These are phyloP conservation scores for Chlorociboria aeruginascens DNA, from an alignment of 495 filamentous ascomycete species.

Conservation along the genomic window DNA sequence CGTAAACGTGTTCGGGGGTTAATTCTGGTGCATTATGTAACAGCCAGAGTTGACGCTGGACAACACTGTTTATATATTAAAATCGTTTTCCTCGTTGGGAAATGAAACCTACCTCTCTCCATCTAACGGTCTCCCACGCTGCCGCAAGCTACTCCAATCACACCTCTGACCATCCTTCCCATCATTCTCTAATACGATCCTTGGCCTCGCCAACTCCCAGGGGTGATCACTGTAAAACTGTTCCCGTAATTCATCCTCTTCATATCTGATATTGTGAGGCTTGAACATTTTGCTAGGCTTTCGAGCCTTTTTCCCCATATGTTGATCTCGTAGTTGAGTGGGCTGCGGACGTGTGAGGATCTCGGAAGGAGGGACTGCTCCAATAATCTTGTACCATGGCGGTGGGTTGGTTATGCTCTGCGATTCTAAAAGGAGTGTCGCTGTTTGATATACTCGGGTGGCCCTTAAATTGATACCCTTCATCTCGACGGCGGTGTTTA, in stretches of 20 bases:
- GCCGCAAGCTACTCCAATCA: constrained; percentile 70
- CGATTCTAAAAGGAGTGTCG: constrained; percentile 39
- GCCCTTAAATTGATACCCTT: constrained; percentile 63
- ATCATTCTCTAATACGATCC: constrained; percentile 72
- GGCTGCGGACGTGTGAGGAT: constrained; percentile 57
- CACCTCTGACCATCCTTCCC: constrained; percentile 63
- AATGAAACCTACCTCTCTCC: constrained; percentile 63
- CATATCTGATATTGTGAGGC: constrained; percentile 65
- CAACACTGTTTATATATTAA: constrained; percentile 49
- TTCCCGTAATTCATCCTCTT: constrained; percentile 70
- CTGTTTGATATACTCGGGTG: constrained; percentile 58
- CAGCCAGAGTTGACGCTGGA: constrained; percentile 83
- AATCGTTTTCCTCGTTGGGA: background rate
- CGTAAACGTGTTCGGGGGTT: constrained; percentile 62
- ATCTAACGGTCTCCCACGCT: constrained; percentile 67
- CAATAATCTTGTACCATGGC: constrained; percentile 65
- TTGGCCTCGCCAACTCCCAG: constrained; percentile 89
- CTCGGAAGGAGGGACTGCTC: constrained; percentile 68
- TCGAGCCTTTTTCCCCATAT: constrained; percentile 37
- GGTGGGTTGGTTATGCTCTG: constrained; percentile 34
- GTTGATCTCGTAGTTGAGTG: constrained; percentile 45
- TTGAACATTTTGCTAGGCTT: constrained; percentile 67
- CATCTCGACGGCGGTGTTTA: constrained; percentile 30
- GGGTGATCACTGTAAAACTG: constrained; percentile 89
- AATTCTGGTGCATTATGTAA: constrained; percentile 49